phyloP scores from a whole-genome alignment of 176 grass and related monocot species.

The Phoenix roebelenii region DNA sequence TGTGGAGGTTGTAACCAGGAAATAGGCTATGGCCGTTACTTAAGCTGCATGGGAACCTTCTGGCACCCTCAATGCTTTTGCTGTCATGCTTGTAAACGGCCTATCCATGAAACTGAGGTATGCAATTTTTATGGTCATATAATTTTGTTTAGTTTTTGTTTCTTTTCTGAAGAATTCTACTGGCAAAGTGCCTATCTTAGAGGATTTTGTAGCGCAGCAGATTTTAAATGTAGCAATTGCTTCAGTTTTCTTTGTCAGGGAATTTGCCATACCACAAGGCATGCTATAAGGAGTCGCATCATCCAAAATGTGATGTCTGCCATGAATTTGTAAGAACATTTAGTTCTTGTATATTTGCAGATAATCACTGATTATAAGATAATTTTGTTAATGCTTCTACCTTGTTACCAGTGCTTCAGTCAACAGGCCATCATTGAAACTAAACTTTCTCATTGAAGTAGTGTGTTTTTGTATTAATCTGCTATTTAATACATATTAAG shows the following conservation, averaged over 20 bases:
- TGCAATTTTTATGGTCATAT: constrained; percentile 2
- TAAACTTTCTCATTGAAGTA: too few relatives aligned
- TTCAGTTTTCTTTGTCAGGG: constrained; percentile 82
- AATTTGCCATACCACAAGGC: constrained; percentile 64
- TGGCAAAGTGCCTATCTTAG: neutral
- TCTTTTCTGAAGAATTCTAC: constrained; percentile 7
- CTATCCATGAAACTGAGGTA: constrained; percentile 81
- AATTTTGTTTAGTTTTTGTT: neutral
- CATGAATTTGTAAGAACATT: constrained; percentile 81
- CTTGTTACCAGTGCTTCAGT: too few relatives aligned
- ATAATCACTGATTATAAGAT: too few relatives aligned
- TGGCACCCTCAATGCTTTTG: constrained; percentile 91
- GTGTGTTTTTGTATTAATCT: too few relatives aligned
- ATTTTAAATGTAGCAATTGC: constrained; percentile 9
- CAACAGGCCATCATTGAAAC: too few relatives aligned
- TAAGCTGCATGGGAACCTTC: constrained; percentile 90
- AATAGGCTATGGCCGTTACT: constrained; percentile 89
- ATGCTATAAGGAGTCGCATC: constrained; percentile 92
- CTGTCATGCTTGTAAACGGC: constrained; percentile 45
- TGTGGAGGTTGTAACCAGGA: constrained; percentile 80
- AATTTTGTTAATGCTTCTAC: too few relatives aligned
- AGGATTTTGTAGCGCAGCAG: constrained; percentile 1
- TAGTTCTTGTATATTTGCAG: too few relatives aligned
- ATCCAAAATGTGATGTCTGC: constrained; percentile 94
- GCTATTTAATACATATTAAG: too few relatives aligned